These are phyloP conservation scores for Solanum paucissectum DNA, from an alignment of 257 asterid genomes.

Conservation along the genomic window DNA sequence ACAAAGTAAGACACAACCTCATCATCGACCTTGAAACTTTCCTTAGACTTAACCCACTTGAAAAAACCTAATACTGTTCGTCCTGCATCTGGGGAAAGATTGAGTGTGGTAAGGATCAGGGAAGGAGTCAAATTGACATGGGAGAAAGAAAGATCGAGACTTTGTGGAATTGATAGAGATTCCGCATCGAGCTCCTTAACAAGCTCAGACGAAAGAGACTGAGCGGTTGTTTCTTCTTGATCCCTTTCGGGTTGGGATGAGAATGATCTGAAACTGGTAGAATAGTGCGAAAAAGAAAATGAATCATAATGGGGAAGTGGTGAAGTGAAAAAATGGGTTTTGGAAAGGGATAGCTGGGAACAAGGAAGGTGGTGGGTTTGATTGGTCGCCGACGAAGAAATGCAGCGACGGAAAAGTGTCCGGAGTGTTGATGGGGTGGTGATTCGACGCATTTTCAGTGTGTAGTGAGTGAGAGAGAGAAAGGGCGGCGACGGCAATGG, in stretches of 20 bases:
- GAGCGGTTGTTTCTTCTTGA: conserved; percentile 14
- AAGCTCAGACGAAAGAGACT: conserved; percentile 48
- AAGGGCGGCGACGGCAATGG: neutral
- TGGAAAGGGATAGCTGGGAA: neutral
- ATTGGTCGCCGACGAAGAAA: conserved; percentile 14
- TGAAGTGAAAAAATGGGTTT: conserved; percentile 1
- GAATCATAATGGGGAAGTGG: conserved; percentile 1
- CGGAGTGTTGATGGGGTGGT: conserved; percentile 29
- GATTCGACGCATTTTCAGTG: conserved; percentile 52
- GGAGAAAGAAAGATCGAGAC: conserved; percentile 75
- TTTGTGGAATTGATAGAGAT: conserved; percentile 48
- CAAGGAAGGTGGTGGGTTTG: conserved; percentile 5
- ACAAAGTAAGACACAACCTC: conserved; percentile 50
- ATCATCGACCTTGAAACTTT: conserved; percentile 40
- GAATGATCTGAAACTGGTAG: conserved; percentile 20
- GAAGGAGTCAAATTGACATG: conserved; percentile 42
- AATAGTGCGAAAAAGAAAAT: conserved; percentile 1
- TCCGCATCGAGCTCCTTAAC: conserved; percentile 43
- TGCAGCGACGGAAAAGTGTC: conserved; percentile 27
- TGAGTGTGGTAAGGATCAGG: conserved; percentile 40
- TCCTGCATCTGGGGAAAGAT: conserved; percentile 65
- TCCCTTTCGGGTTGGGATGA: conserved; percentile 15
- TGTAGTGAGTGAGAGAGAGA: neutral
- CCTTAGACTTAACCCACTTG: conserved; percentile 56
- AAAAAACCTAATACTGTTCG: conserved; percentile 56